Base-by-base conservation (phyloP, 2,329 filamentous ascomycete genomes). In the Colletotrichum tanaceti region DNA sequence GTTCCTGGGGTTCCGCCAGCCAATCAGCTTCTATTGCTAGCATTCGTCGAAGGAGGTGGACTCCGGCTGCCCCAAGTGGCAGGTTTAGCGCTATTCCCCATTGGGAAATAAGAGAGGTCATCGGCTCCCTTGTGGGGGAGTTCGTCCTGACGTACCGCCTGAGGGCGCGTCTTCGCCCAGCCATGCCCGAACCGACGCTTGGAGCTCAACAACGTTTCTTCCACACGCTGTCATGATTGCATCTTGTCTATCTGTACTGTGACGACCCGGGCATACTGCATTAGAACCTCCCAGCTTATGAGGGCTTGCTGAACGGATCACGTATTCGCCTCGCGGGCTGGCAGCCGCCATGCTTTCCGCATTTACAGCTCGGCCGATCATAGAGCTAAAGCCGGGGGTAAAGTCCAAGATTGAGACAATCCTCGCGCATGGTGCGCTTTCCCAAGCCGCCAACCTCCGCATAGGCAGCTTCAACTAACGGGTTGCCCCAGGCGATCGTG, bases 361-460 rank as follows among this genome's bases (percentile, higher is more conserved):
- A 78, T 99, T 99, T 83, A 97, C 92, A 74, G 94, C 96, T 84
- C 92, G 93, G 77, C 93, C 94, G 72, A 95, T 99, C 79, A 92
- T 98, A 86, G 96, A 99, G 92, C 91, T 99, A 76, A 94, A 92
- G 83, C 90, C 90, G 80, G 91, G 93, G 80, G 95, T 98, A 88
- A 98, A 97, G 85, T 97, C 93, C 73, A 96, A 92, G 85, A 97
- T 99, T 81, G 96, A 99, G 82, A 96, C 93, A 58, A 93, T 99
- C 73, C 87, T 98, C 55, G 93, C 95, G 70, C 93, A 97, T 81
- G 94, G 92, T 93, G 85, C 66, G 80, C 54, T 43, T 32, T 50
- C 47, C 11, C 35, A 20, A 24, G 28, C 22, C n/a, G 18, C 10
- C 22, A 39, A 32, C n/a, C 24, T 49, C 1, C 46, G 13, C 32